Conservation (phyloP, 2,329 filamentous ascomycete species). For the Colletotrichum sp. region DNA sequence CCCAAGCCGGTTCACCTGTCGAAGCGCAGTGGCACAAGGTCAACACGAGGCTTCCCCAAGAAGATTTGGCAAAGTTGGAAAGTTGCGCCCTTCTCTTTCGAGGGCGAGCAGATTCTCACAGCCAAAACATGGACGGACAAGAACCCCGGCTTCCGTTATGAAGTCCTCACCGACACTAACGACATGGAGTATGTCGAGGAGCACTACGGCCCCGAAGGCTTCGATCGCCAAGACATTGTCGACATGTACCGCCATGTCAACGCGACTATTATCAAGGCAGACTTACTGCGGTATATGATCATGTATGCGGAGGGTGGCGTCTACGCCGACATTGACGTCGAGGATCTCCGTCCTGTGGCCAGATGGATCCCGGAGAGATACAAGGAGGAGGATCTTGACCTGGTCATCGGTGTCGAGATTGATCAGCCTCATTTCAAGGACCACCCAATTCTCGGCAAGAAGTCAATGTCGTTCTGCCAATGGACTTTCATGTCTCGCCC, state of each 20-base stretch:
- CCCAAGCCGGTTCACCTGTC: conserved; percentile 25
- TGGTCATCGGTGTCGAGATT: conserved; percentile 74
- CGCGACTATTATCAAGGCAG: conserved; percentile 69
- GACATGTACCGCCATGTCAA: conserved; percentile 63
- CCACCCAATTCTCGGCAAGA: conserved; percentile 69
- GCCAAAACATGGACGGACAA: conserved; percentile 69
- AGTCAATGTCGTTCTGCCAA: conserved; percentile 74
- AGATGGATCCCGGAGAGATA: conserved; percentile 54
- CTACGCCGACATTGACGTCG: conserved; percentile 59
- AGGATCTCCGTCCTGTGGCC: conserved; percentile 36
- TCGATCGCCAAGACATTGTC: conserved; percentile 71
- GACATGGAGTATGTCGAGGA: conserved; percentile 70
- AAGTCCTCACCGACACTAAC: conserved; percentile 72
- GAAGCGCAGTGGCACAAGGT: conserved; percentile 15
- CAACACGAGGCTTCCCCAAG: conserved; percentile 53
- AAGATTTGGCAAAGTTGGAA: conserved; percentile 85
- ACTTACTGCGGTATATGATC: conserved; percentile 72
- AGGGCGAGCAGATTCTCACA: conserved; percentile 62
- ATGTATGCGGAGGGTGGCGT: conserved; percentile 81
- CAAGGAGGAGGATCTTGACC: conserved; percentile 66
- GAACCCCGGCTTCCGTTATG: conserved; percentile 70
- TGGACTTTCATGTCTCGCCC: conserved; percentile 78
- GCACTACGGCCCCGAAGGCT: conserved; percentile 67
- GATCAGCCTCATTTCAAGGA: conserved; percentile 69
- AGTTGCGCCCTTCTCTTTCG: conserved; percentile 68